Conservation (phyloP, 2,329 filamentous ascomycete species). For the Rhinocladiella mackenziei region DNA sequence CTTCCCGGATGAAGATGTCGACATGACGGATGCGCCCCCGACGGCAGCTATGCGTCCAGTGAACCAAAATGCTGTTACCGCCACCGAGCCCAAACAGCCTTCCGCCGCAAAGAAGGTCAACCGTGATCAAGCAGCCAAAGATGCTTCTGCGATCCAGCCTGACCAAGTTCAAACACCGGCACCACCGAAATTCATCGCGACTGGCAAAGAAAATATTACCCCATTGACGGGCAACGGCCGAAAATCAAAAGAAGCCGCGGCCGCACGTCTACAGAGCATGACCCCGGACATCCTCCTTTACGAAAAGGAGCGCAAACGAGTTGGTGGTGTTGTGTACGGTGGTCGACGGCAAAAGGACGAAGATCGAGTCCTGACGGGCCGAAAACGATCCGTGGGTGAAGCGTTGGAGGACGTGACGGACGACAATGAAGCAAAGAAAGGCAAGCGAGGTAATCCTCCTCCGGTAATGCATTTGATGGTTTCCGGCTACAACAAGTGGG, state of each 20-base stretch:
- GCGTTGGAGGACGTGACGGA: constrained; percentile 33
- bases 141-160: constrained; percentile 28
- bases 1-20: constrained; percentile 41
- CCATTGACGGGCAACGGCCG: constrained; percentile 72
- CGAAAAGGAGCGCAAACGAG: constrained; percentile 87
- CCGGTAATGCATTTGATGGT: constrained; percentile 73
- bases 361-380: constrained; percentile 35
- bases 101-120: constrained; percentile 23
- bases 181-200: constrained; percentile 48
- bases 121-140: constrained; percentile 3
- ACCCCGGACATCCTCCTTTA: constrained; percentile 84
- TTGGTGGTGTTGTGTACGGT: constrained; percentile 61
- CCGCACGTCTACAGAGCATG: constrained; percentile 69
- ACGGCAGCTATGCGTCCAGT: constrained; percentile 35
- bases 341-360: constrained; percentile 47
- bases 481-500: constrained; percentile 81
- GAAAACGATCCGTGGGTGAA: constrained; percentile 46
- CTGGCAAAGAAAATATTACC: constrained; percentile 78
- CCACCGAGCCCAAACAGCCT: constrained; percentile 5
- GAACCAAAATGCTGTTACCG: constrained; percentile 33
- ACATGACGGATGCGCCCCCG: constrained; percentile 19
- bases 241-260: constrained; percentile 81
- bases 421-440: constrained; percentile 53
- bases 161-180: constrained; percentile 51
- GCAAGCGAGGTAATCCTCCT: constrained; percentile 48